Evolutionary conservation across 768 basidiomycete genomes (phyloP).

Genomic region (Leccinellum albellum): DNA sequence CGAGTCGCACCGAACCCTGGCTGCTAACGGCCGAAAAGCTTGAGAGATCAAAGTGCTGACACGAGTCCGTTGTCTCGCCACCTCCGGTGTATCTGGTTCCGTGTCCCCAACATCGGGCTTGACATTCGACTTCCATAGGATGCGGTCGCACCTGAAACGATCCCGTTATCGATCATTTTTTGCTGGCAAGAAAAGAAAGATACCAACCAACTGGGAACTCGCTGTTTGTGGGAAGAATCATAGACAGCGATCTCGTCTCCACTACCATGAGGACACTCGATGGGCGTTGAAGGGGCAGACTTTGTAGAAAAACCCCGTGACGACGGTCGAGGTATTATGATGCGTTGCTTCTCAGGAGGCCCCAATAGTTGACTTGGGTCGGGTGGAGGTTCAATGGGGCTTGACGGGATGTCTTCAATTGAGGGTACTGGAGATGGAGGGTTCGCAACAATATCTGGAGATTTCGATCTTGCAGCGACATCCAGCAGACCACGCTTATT

Average conservation of each 20-base stretch:
- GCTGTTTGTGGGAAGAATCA: conserved; percentile 75
- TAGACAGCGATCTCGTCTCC: conserved; percentile 63
- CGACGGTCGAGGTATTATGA: conserved; percentile 23
- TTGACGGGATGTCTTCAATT: conserved; percentile 22
- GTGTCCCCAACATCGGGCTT: conserved; percentile 42
- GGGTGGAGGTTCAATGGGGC: conserved; percentile 15
- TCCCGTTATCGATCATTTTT: conserved; percentile 4
- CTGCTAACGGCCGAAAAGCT: conserved; percentile 47
- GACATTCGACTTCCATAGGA: conserved; percentile 76
- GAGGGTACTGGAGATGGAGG: conserved; percentile 25
- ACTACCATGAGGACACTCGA: conserved; percentile 35
- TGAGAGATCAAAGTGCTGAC: conserved; percentile 54
- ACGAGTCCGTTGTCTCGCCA: conserved; percentile 39
- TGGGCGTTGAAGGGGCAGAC: conserved; percentile 27
- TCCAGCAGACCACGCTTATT: conserved; percentile 21
- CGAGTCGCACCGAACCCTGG: conserved; percentile 37
- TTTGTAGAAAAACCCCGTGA: conserved; percentile 30
- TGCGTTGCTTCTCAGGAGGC: conserved; percentile 17
- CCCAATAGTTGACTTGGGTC: conserved; percentile 14
- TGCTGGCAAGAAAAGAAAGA: not conserved
- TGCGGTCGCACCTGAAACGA: conserved; percentile 72
- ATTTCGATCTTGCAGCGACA: conserved; percentile 9
- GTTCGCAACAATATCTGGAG: conserved; percentile 24
- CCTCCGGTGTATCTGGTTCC: conserved; percentile 32
- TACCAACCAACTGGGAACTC: conserved; percentile 79